Conservation (phyloP, 305 asterid genomes). For the Fraxinus albicans region DNA sequence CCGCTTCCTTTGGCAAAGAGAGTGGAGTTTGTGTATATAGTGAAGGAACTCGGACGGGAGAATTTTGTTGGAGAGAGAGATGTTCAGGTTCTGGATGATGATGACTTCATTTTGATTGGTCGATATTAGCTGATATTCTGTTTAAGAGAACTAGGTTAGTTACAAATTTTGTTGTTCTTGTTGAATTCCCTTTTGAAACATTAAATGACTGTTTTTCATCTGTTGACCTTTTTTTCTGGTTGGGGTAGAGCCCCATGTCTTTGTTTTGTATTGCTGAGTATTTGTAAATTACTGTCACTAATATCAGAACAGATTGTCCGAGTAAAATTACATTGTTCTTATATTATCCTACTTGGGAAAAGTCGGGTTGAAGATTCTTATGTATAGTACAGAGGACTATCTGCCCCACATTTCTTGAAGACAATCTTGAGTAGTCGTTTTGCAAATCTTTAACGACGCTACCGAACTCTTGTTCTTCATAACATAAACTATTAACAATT, state of each 20-base stretch:
- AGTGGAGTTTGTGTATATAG: constrained; percentile 77
- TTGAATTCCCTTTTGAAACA: not conserved
- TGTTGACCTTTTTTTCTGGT: not conserved
- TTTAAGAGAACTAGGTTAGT: not conserved
- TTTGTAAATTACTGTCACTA: not conserved
- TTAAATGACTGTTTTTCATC: not conserved
- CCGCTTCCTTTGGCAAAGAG: constrained; percentile 81
- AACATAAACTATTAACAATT: not conserved
- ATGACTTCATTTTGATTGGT: constrained; percentile 70
- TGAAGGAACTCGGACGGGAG: constrained; percentile 73
- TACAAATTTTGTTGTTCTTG: not conserved
- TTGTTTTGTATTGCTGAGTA: not conserved
- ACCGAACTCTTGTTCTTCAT: not conserved
- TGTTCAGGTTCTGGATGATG: constrained; percentile 64
- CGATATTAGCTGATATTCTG: constrained; percentile 56
- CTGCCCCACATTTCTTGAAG: not conserved
- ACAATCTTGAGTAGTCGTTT: not conserved
- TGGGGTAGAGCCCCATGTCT: not conserved
- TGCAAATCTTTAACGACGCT: too few relatives aligned
- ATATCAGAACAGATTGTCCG: not conserved
- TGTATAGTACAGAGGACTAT: not conserved
- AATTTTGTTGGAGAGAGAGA: constrained; percentile 78
- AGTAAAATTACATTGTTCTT: not conserved
- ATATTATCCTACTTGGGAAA: not conserved
- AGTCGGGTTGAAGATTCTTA: not conserved